Base-by-base conservation (phyloP, 441 rosid species). In the Metrosideros polymorpha region DNA sequence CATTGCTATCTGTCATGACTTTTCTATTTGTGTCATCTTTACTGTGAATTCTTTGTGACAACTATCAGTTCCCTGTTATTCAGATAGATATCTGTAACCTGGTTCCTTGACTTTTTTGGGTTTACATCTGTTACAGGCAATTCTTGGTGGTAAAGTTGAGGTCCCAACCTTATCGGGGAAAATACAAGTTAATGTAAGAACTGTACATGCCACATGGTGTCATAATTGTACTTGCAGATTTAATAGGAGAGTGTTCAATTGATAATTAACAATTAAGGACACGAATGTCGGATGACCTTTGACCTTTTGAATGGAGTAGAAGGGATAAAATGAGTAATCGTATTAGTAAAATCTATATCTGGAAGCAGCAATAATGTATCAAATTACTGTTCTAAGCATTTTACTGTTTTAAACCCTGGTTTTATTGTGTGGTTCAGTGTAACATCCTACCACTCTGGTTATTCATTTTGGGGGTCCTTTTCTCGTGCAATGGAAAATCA, bases 121-220 rank as follows among this genome's bases (percentile, higher is more conserved):
- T 88, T 88, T 89, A 49, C 56, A 61, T 76, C 76, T 89, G 87
- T 87, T 87, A 84, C 94, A 97, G 98, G 99, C 98, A 79, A 94
- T 96, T 91, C 94, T 97, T 75, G 98, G 99, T 42, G 98, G 96
- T 88, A 91, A 90, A 85, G 88, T 94, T 89, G 95, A 93, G 87
- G 97, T 97, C 88, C 98, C 98, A 45, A 95, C 97, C 76, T 89
- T 95, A 87, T 90, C 93, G 4, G 98, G 98, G 91, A 93, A 90
- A 88, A 91, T 84, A 59, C 92, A 92, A 90, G 90, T 96, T 77
- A 91, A 95, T 83, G 98, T 97, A 92, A 91, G 89, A 42, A 82
- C 83, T 83, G 61, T 84, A 87, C 84, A 88, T 63, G 43, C 22
- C 53, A 84, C 32, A 27, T 54, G 30, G 39, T 39, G 35, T 29